Conservation (phyloP, 2,329 filamentous ascomycete species). For the Hypoxylon sp. region DNA sequence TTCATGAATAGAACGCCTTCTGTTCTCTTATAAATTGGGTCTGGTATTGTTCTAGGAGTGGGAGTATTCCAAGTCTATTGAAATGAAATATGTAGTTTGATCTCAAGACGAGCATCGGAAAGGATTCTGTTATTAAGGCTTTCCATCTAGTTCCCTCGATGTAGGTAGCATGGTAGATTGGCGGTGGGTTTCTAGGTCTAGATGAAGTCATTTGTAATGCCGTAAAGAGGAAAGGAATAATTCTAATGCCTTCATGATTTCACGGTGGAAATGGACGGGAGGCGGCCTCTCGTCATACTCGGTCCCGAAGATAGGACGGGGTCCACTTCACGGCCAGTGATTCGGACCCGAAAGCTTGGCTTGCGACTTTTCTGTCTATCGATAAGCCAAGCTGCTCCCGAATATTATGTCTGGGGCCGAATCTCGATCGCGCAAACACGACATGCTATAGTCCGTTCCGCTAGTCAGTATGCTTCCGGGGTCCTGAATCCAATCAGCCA, state of each 20-base stretch:
- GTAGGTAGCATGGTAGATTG: neutral
- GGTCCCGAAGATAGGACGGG: neutral
- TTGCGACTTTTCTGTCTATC: constrained; percentile 13
- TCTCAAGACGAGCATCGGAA: neutral
- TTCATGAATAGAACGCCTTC: constrained; percentile 30
- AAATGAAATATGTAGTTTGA: neutral
- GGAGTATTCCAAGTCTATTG: neutral
- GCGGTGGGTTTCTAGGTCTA: neutral
- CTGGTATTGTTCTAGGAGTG: neutral
- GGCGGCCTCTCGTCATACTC: constrained; percentile 1
- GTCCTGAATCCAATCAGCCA: neutral
- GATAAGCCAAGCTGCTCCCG: constrained; percentile 11
- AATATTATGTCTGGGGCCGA: neutral
- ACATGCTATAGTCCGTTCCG: neutral
- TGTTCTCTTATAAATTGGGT: constrained; percentile 21
- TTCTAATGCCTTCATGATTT: neutral
- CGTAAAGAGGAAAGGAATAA: too few species aligned
- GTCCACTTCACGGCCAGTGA: neutral
- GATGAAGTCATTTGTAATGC: neutral
- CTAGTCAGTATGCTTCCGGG: neutral
- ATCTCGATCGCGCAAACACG: constrained; percentile 4
- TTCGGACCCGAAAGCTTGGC: constrained; percentile 10
- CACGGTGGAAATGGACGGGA: neutral
- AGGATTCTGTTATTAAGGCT: neutral
- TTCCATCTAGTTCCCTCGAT: neutral